Evolutionary conservation across 768 basidiomycete species (phyloP).

Genomic region (Rubroboletus pulcherrimus): DNA sequence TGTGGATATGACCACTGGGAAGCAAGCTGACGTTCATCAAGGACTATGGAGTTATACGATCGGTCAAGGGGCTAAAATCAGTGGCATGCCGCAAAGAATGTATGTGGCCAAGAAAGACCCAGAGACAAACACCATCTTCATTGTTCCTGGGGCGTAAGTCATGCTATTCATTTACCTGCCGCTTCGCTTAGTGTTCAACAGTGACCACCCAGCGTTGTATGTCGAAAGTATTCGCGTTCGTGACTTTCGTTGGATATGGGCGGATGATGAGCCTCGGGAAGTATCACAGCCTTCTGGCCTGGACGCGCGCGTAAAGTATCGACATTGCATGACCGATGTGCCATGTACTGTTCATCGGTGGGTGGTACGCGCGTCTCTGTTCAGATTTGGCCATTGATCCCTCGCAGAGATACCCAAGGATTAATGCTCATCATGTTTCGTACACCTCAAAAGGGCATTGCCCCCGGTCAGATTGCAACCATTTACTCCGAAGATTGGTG

Average conservation of each 20-base stretch:
- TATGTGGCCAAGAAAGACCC: constrained; percentile 75
- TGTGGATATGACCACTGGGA: constrained; percentile 52
- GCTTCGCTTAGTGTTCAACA: constrained; percentile 22
- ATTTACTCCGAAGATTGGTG: constrained; percentile 76
- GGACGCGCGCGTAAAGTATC: constrained; percentile 52
- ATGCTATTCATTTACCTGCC: neutral
- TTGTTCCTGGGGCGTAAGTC: constrained; percentile 70
- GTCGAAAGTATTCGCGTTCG: constrained; percentile 36
- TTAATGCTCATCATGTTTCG: constrained; percentile 46
- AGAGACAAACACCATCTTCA: constrained; percentile 59
- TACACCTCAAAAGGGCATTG: constrained; percentile 60
- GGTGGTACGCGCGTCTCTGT: constrained; percentile 11
- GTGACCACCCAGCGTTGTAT: constrained; percentile 59
- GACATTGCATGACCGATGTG: constrained; percentile 63
- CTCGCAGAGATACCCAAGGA: constrained; percentile 21
- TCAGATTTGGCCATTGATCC: constrained; percentile 1
- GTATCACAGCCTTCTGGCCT: constrained; percentile 44
- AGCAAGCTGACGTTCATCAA: constrained; percentile 53
- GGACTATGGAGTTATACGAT: constrained; percentile 87
- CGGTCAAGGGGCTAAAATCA: constrained; percentile 72
- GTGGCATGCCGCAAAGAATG: constrained; percentile 56
- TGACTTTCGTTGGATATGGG: constrained; percentile 79
- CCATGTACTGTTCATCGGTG: constrained; percentile 53
- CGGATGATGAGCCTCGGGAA: constrained; percentile 47
- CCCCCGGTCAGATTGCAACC: constrained; percentile 77